Percentiles rank a stretch among this genome's conserved stretches.
Evolutionary conservation across 495 filamentous ascomycete species (phyloP).

Genomic region (Daldinia bambusicola): DNA sequence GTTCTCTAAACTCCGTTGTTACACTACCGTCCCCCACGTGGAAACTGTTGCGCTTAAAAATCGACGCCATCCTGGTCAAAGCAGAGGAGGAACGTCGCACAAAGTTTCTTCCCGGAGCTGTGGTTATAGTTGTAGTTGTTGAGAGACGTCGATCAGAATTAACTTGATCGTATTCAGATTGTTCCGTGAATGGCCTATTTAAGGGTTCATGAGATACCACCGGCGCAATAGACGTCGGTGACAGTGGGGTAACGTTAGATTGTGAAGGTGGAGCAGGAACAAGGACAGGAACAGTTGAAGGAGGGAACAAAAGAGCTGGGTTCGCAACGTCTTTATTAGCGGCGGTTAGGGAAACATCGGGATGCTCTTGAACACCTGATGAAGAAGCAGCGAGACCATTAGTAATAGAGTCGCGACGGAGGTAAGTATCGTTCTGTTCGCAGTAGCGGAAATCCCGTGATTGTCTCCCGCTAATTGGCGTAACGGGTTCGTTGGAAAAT

Average conservation of each 20-base stretch:
- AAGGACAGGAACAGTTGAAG: slow-evolving; percentile 28
- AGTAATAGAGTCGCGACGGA: slow-evolving; percentile 48
- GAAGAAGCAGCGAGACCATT: slow-evolving; percentile 37
- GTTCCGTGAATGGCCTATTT: slow-evolving; percentile 47
- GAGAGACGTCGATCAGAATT: slow-evolving; percentile 35
- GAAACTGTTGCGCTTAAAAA: slow-evolving; percentile 46
- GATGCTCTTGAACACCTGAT: slow-evolving; percentile 35
- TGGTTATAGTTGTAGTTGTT: slow-evolving; percentile 28
- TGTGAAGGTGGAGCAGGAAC: slow-evolving; percentile 20
- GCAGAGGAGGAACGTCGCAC: slow-evolving; percentile 42
- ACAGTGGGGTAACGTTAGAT: slow-evolving; percentile 39
- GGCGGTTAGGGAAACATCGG: slow-evolving; percentile 39
- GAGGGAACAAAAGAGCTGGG: slow-evolving; percentile 31
- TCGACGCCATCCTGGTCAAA: slow-evolving; percentile 39
- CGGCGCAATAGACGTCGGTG: slow-evolving; percentile 34
- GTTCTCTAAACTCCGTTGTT: slow-evolving; percentile 36
- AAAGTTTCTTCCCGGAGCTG: slow-evolving; percentile 12
- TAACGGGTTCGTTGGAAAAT: slow-evolving; percentile 58
- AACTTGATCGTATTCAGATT: slow-evolving; percentile 49
- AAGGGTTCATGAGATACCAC: slow-evolving; percentile 47
- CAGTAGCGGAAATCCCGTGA: slow-evolving; percentile 61
- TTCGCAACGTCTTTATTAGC: slow-evolving; percentile 37
- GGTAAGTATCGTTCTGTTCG: slow-evolving; percentile 53
- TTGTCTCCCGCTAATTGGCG: slow-evolving; percentile 61
- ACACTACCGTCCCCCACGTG: slow-evolving; percentile 38